phyloP scores from a whole-genome alignment of 2,329 filamentous ascomycete species.

The Claviceps pazoutovae region DNA sequence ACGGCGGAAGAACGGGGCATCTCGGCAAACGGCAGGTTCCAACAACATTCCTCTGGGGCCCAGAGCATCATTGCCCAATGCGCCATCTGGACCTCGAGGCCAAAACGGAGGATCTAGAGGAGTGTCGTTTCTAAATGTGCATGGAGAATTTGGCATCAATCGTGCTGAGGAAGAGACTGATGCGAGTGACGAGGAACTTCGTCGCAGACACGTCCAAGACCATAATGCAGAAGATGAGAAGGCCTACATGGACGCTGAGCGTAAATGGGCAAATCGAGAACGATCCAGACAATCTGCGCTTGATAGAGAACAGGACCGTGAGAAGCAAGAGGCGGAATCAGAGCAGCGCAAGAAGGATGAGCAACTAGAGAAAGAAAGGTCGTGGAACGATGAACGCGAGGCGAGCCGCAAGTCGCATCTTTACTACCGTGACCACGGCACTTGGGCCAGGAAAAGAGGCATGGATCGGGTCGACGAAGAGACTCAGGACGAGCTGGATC shows the following conservation, averaged over 20 bases:
- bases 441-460: constrained; percentile 72
- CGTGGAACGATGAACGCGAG: constrained; percentile 90
- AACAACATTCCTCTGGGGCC: constrained; percentile 29
- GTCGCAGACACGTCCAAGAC: constrained; percentile 56
- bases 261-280: constrained; percentile 84
- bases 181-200: constrained; percentile 75
- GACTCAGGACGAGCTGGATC: constrained; percentile 68
- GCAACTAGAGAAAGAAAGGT: constrained; percentile 46
- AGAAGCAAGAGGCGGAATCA: constrained; percentile 58
- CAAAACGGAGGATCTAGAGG: constrained; percentile 48
- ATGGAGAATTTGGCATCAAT: constrained; percentile 52
- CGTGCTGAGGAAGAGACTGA: constrained; percentile 77
- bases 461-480: constrained; percentile 61
- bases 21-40: constrained; percentile 53
- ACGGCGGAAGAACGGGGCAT: constrained; percentile 52
- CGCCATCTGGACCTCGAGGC: constrained; percentile 50
- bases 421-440: constrained; percentile 77
- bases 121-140: constrained; percentile 76
- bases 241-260: constrained; percentile 69
- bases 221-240: constrained; percentile 66
- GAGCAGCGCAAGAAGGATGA: constrained; percentile 54
- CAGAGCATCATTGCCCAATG: constrained; percentile 45
- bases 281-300: constrained; percentile 70
- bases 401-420: constrained; percentile 54
- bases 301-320: constrained; percentile 69